phyloP scores from a whole-genome alignment of 2,329 filamentous ascomycete genomes.

The Aureobasidium sp. region DNA sequence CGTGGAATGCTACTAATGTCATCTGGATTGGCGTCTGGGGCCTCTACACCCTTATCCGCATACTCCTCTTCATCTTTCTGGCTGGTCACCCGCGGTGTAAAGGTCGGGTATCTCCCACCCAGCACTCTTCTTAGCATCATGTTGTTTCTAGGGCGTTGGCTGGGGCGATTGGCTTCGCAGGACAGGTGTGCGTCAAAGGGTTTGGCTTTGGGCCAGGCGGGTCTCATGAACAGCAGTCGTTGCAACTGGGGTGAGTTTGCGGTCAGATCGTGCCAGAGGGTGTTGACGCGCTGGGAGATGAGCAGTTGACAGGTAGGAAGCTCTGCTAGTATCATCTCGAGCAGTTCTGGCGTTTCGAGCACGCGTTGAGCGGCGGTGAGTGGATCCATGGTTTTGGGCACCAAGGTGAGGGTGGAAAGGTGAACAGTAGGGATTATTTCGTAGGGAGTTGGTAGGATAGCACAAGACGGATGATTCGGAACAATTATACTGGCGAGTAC shows the following conservation, averaged over 20 bases:
- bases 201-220: constrained; percentile 24
- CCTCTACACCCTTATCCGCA: not conserved
- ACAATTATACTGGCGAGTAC: not conserved
- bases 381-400: not conserved
- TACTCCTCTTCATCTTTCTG: constrained; percentile 15
- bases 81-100: constrained; percentile 24
- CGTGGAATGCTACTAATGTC: not conserved
- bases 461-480: not conserved
- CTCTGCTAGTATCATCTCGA: constrained; percentile 29
- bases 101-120: constrained; percentile 26
- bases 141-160: constrained; percentile 27
- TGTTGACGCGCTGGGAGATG: constrained; percentile 25
- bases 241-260: constrained; percentile 23
- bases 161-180: constrained; percentile 18
- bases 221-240: constrained; percentile 27
- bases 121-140: constrained; percentile 26
- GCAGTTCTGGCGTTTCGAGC: constrained; percentile 30
- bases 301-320: constrained; percentile 26
- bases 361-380: constrained; percentile 16
- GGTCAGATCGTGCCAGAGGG: constrained; percentile 22
- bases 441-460: not conserved
- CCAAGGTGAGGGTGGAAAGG: too few relatives aligned
- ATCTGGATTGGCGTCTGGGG: not conserved
- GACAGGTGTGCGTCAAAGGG: constrained; percentile 17
- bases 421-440: not conserved